A percentile compares a stretch with the other conserved stretches of the same genome.
These are phyloP conservation scores for Vinca minor DNA, from an alignment of 257 asterid species.

Conservation along the genomic window DNA sequence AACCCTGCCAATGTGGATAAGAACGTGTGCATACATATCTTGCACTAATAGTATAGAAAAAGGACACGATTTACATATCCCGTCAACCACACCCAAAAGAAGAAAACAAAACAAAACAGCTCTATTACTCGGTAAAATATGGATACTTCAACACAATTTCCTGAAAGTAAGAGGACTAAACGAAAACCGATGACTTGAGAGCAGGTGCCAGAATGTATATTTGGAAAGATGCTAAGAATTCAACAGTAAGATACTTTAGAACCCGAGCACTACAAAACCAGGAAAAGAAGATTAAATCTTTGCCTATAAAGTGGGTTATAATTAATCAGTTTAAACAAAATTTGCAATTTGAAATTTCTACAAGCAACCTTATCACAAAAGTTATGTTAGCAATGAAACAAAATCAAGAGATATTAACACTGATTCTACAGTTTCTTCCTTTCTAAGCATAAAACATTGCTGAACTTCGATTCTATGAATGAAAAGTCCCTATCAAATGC, in stretches of 20 bases:
- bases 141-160: neutral
- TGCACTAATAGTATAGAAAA: neutral
- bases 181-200: neutral
- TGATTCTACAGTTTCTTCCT: too few relatives aligned
- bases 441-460: neutral
- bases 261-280: neutral
- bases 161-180: neutral
- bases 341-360: neutral
- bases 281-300: neutral
- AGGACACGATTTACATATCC: neutral
- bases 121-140: neutral
- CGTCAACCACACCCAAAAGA: neutral
- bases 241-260: neutral
- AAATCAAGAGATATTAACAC: slow-evolving; percentile 1
- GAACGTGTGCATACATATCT: neutral
- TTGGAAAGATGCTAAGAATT: neutral
- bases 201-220: neutral
- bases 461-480: neutral
- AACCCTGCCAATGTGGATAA: neutral
- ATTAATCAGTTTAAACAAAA: neutral
- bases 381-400: neutral
- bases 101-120: neutral
- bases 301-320: neutral
- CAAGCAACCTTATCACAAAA: neutral
- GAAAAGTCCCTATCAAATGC: neutral